Evolutionary conservation across 2,329 filamentous ascomycete species (phyloP).

Genomic region (Fusarium sp.): DNA sequence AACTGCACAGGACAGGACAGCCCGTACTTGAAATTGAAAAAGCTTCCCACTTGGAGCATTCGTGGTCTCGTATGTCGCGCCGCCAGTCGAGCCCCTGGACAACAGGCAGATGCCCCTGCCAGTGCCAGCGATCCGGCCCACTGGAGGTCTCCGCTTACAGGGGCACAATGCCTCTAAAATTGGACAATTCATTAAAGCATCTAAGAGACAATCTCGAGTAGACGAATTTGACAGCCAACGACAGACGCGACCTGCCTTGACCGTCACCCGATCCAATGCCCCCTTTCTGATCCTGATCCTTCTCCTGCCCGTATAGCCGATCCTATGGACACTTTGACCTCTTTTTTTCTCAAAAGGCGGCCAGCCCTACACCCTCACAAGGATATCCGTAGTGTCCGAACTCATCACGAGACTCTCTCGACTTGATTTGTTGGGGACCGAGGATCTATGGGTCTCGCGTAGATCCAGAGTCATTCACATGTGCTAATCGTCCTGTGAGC

Average conservation of each 20-base stretch:
- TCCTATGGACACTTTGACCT: conserved; percentile 6
- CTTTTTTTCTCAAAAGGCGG: neutral
- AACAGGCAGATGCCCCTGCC: conserved; percentile 23
- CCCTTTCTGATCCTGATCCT: conserved; percentile 18
- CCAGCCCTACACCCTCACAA: conserved; percentile 8
- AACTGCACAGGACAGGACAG: neutral
- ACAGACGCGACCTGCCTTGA: conserved; percentile 2
- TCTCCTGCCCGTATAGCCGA: neutral
- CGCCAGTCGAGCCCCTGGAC: conserved; percentile 31
- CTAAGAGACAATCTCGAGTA: conserved; percentile 10
- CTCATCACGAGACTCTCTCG: conserved; percentile 22
- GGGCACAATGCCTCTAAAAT: conserved; percentile 31
- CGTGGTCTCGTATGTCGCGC: conserved; percentile 17
- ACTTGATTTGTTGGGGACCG: conserved; percentile 36
- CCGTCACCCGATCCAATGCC: neutral
- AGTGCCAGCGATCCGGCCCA: conserved; percentile 35
- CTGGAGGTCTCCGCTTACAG: conserved; percentile 32
- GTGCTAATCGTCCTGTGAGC: conserved; percentile 28
- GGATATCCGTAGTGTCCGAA: conserved; percentile 9
- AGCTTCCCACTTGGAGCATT: conserved; percentile 26
- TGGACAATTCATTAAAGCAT: conserved; percentile 20
- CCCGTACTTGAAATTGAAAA: conserved; percentile 30
- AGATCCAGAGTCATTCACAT: conserved; percentile 25
- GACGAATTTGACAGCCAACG: conserved; percentile 24
- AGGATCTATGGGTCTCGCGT: conserved; percentile 26